phyloP scores from a whole-genome alignment of 345 rosid genomes.

The Cardamine chenopodiifolia region DNA sequence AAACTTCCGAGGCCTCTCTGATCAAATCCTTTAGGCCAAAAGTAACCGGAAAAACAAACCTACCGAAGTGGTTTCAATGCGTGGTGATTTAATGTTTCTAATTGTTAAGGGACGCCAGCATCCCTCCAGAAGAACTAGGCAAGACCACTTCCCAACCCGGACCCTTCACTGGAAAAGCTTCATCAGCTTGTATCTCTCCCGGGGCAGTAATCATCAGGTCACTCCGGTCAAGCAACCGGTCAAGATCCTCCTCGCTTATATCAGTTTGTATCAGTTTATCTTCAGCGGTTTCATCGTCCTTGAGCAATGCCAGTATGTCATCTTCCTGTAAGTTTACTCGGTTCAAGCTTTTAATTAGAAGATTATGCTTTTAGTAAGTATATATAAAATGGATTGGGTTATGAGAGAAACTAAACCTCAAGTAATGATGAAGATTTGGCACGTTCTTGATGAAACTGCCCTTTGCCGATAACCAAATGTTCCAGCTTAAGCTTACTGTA shows the following conservation, averaged over 20 bases:
- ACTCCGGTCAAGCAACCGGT: constrained; percentile 69
- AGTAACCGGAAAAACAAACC: constrained; percentile 16
- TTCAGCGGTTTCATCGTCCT: constrained; percentile 80
- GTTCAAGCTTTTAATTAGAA: constrained; percentile 13
- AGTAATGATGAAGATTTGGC: constrained; percentile 39
- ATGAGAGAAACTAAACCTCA: constrained; percentile 51
- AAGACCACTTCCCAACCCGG: constrained; percentile 99
- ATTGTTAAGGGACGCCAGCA: constrained; percentile 82
- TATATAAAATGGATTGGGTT: background rate
- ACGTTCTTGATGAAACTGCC: constrained; percentile 91
- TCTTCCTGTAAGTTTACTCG: constrained; percentile 60
- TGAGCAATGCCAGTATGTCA: constrained; percentile 70
- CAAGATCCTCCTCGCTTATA: constrained; percentile 76
- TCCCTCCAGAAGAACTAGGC: constrained; percentile 66
- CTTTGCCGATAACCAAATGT: constrained; percentile 93
- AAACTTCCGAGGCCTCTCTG: constrained; percentile 25
- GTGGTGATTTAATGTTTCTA: constrained; percentile 24
- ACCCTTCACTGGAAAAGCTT: constrained; percentile 65
- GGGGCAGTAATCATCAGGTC: constrained; percentile 53
- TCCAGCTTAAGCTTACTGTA: constrained; percentile 90
- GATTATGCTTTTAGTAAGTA: background rate
- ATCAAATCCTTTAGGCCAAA: constrained; percentile 9
- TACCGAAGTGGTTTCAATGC: constrained; percentile 19
- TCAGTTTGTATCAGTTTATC: constrained; percentile 90
- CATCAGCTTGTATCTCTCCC: constrained; percentile 30